A percentile compares a stretch with the other conserved stretches of the same genome.
Conservation (phyloP, 2,329 filamentous ascomycete species). For the Boeremia exigua region DNA sequence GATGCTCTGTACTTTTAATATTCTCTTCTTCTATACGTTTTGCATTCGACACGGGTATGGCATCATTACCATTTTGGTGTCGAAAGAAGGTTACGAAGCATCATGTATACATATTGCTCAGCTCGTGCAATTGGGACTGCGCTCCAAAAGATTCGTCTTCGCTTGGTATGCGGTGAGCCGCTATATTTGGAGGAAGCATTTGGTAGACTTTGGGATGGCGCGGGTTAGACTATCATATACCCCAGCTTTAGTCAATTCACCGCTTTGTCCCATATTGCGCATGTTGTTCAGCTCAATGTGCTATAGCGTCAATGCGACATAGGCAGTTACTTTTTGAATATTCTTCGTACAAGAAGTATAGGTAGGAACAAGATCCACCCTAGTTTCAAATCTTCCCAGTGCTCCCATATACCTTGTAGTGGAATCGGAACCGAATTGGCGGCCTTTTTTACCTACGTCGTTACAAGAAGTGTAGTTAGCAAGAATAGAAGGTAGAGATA, state of each 20-base stretch:
- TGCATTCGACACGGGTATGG: neutral
- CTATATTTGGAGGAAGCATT: slow-evolving; percentile 1
- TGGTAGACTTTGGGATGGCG: neutral
- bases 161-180: neutral
- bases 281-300: slow-evolving; percentile 5
- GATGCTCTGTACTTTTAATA: slow-evolving; percentile 36
- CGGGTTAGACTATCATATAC: slow-evolving; percentile 2
- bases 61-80: neutral
- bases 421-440: no score
- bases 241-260: slow-evolving; percentile 1
- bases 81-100: slow-evolving; percentile 8
- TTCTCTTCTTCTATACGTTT: neutral
- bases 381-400: no score
- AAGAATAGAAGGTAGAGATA: no score
- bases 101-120: slow-evolving; percentile 15
- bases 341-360: no score
- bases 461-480: no score
- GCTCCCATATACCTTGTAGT: no score
- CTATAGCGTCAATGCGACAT: slow-evolving; percentile 1
- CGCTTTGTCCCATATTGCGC: neutral
- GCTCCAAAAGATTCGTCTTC: neutral
- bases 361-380: no score
- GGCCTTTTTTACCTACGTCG: no score
- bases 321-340: no score
- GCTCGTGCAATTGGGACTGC: neutral